A percentile compares a stretch with the other conserved stretches of the same genome.
Conservation (phyloP, 108 stramenopile genomes). For the Skeletonema grethae region DNA sequence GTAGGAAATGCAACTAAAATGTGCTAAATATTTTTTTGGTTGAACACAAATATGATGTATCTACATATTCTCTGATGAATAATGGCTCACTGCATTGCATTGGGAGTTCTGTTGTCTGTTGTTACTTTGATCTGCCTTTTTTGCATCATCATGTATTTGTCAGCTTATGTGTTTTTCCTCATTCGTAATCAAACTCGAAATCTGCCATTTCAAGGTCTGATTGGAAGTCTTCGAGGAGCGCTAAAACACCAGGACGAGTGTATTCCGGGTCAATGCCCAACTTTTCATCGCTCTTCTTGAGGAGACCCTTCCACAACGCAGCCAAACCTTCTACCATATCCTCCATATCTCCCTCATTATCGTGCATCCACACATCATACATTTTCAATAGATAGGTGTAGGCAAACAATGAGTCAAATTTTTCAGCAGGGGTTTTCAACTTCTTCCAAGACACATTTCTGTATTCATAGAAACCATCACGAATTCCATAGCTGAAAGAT, state of each 20-base stretch:
- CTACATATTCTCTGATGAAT: too few relatives aligned
- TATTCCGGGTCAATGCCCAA: constrained; percentile 40
- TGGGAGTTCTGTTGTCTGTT: too few relatives aligned
- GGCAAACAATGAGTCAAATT: constrained; percentile 42
- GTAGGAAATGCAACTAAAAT: neutral
- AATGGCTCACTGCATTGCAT: too few relatives aligned
- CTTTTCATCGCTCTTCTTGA: constrained; percentile 25
- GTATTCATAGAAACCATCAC: constrained; percentile 15
- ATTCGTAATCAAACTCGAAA: neutral
- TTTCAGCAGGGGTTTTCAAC: constrained; percentile 12
- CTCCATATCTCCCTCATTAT: constrained; percentile 39
- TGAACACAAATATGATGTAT: neutral
- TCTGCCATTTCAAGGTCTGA: neutral
- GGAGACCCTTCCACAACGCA: constrained; percentile 24
- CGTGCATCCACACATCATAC: constrained; percentile 42
- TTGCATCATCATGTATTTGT: too few relatives aligned
- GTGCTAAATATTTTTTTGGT: neutral
- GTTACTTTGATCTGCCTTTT: too few relatives aligned
- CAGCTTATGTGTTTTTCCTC: too few relatives aligned
- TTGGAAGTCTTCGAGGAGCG: constrained; percentile 35
- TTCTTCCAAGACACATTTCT: neutral
- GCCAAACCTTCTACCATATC: constrained; percentile 29
- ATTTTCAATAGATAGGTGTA: constrained; percentile 31
- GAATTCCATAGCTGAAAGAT: constrained; percentile 16
- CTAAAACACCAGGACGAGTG: constrained; percentile 39